A percentile compares a stretch with the other conserved stretches of the same genome.
Conservation (phyloP, 2,329 filamentous ascomycete genomes). For the Exophiala viscosa region DNA sequence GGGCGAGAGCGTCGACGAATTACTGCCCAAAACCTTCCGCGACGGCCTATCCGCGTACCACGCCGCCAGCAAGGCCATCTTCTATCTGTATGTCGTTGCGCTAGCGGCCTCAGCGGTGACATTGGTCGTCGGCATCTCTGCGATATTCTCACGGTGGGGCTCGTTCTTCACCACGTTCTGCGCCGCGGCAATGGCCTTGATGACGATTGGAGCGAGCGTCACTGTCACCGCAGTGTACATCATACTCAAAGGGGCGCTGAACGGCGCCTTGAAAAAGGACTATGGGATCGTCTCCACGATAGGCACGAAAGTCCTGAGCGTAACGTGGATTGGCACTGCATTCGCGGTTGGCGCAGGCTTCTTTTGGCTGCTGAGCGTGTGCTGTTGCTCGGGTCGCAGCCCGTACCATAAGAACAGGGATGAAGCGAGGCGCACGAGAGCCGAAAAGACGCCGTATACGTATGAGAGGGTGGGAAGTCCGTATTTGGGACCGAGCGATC, state of each 20-base stretch:
- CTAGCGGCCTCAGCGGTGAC: slow-evolving; percentile 66
- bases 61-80: slow-evolving; percentile 74
- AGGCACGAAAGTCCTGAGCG: slow-evolving; percentile 65
- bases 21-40: slow-evolving; percentile 64
- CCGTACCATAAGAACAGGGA: slow-evolving; percentile 33
- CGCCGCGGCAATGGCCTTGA: slow-evolving; percentile 55
- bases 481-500: slow-evolving; percentile 27
- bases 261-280: slow-evolving; percentile 58
- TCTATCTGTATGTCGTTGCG: slow-evolving; percentile 73
- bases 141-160: slow-evolving; percentile 76
- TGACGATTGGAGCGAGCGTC: slow-evolving; percentile 62
- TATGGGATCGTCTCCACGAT: slow-evolving; percentile 68
- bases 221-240: slow-evolving; percentile 72
- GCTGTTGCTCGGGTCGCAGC: slow-evolving; percentile 76
- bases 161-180: slow-evolving; percentile 79
- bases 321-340: slow-evolving; percentile 74
- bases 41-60: slow-evolving; percentile 69
- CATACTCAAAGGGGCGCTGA: slow-evolving; percentile 65
- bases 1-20: slow-evolving; percentile 52
- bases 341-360: slow-evolving; percentile 71
- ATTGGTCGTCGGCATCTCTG: slow-evolving; percentile 73
- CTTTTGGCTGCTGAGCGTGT: slow-evolving; percentile 89
- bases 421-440: slow-evolving; percentile 36
- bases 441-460: slow-evolving; percentile 60
- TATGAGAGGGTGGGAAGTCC: slow-evolving; percentile 52